A percentile compares a stretch with the other conserved stretches of the same genome.
phyloP scores from a whole-genome alignment of 306 rosid genomes.

The Amphicarpaea edgeworthii region DNA sequence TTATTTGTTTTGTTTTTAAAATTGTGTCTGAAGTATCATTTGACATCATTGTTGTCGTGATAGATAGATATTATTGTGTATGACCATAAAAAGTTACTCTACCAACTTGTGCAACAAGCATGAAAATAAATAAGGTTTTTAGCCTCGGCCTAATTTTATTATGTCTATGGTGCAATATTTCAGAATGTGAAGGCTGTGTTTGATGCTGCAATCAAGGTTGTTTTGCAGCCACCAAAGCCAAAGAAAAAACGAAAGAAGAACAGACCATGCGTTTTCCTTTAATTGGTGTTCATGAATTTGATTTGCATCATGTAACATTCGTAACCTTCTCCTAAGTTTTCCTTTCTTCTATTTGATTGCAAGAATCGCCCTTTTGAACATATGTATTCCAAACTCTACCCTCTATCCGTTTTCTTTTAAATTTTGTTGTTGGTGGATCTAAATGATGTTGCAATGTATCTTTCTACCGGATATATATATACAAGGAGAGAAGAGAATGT shows the following conservation, averaged over 20 bases:
- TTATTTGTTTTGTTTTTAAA: not conserved
- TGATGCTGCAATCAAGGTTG: constrained; percentile 64
- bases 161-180: constrained; percentile 37
- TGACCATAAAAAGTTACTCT: not conserved
- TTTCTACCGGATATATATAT: constrained; percentile 11
- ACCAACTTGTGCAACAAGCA: constrained; percentile 11
- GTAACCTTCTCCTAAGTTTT: constrained; percentile 30
- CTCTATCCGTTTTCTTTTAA: constrained; percentile 14
- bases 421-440: constrained; percentile 1
- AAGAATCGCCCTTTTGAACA: constrained; percentile 38
- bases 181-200: constrained; percentile 62
- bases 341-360: constrained; percentile 26
- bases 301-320: constrained; percentile 43
- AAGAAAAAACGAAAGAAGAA: constrained; percentile 61
- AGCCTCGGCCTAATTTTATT: constrained; percentile 8
- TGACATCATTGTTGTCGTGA: not conserved
- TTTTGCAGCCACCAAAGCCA: constrained; percentile 59
- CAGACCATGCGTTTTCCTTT: constrained; percentile 54
- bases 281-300: constrained; percentile 38
- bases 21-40: not conserved
- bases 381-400: constrained; percentile 36
- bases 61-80: not conserved
- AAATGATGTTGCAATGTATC: constrained; percentile 40
- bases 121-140: not conserved
- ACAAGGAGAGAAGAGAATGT: constrained; percentile 13